Percentiles rank a stretch among this genome's conserved stretches.
Evolutionary conservation across 345 rosid genomes (phyloP).

Genomic region (Dovyalis caffra): DNA sequence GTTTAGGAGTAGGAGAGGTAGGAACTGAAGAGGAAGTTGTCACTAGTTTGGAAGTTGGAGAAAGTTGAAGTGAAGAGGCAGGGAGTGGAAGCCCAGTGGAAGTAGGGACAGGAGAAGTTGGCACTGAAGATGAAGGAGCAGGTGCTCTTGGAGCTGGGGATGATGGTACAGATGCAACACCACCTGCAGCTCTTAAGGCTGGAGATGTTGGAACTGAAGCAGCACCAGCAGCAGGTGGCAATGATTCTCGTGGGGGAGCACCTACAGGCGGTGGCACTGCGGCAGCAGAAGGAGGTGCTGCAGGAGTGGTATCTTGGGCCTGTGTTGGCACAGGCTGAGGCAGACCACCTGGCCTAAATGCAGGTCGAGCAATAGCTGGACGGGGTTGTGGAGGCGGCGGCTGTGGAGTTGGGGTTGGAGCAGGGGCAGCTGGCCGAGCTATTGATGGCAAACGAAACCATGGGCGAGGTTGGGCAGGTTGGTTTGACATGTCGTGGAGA

Average conservation of each 20-base stretch:
- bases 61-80: conserved; percentile 5
- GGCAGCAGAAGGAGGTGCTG: conserved; percentile 17
- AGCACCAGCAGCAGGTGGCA: conserved; percentile 12
- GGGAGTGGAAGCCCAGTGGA: background rate
- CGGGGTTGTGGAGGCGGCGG: conserved; percentile 39
- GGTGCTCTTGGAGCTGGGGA: conserved; percentile 9
- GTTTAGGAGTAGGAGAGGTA: conserved; percentile 5
- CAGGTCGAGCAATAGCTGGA: conserved; percentile 23
- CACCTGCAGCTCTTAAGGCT: background rate
- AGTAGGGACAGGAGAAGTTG: conserved; percentile 6
- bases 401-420: conserved; percentile 32
- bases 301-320: conserved; percentile 19
- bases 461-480: conserved; percentile 39
- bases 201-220: conserved; percentile 31
- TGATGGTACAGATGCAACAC: conserved; percentile 6
- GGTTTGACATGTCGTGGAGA: conserved; percentile 37
- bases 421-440: conserved; percentile 34
- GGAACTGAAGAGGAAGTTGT: background rate
- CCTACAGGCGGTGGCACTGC: conserved; percentile 17
- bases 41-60: background rate
- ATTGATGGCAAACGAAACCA: conserved; percentile 58
- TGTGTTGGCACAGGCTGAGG: conserved; percentile 23
- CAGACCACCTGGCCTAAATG: conserved; percentile 37
- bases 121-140: conserved; percentile 16
- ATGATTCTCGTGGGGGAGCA: background rate